These are phyloP conservation scores for Exserohilum rostratum DNA, from an alignment of 2,329 filamentous ascomycete species.

Conservation along the genomic window DNA sequence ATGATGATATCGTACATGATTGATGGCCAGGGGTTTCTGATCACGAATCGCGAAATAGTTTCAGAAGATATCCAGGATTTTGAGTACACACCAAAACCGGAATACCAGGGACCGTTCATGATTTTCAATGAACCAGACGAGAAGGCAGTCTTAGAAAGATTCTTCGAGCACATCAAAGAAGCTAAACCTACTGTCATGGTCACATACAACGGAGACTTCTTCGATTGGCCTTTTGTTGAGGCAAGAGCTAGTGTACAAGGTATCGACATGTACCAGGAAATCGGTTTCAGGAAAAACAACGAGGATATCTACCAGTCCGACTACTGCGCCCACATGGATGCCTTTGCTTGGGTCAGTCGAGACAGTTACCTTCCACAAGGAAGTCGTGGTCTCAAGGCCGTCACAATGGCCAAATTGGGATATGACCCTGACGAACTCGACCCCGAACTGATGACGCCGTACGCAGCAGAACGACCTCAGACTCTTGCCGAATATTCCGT, in stretches of 20 bases:
- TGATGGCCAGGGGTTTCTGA: conserved; percentile 94
- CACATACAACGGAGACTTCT: conserved; percentile 99
- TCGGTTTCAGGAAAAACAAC: conserved; percentile 91
- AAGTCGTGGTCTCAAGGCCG: conserved; percentile 94
- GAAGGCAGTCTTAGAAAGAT: conserved; percentile 83
- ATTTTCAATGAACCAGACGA: conserved; percentile 98
- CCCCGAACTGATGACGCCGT: conserved; percentile 93
- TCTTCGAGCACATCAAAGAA: conserved; percentile 95
- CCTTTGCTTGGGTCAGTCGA: conserved; percentile 98
- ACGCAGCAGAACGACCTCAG: conserved; percentile 86
- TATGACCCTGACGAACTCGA: conserved; percentile 98
- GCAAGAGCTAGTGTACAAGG: conserved; percentile 89
- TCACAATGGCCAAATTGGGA: conserved; percentile 95
- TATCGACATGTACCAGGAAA: conserved; percentile 99
- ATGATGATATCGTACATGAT: conserved; percentile 99
- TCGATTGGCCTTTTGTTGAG: conserved; percentile 99
- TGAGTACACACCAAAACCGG: conserved; percentile 95
- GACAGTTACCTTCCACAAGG: conserved; percentile 98
- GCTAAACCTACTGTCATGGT: conserved; percentile 94
- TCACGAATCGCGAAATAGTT: conserved; percentile 97
- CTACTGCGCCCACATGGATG: conserved; percentile 98
- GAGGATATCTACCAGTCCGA: conserved; percentile 97
- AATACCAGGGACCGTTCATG: conserved; percentile 94
- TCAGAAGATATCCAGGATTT: conserved; percentile 98
- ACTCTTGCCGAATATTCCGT: conserved; percentile 97